Base-by-base conservation (phyloP, 495 filamentous ascomycete species). In the Trichoderma erinaceum region DNA sequence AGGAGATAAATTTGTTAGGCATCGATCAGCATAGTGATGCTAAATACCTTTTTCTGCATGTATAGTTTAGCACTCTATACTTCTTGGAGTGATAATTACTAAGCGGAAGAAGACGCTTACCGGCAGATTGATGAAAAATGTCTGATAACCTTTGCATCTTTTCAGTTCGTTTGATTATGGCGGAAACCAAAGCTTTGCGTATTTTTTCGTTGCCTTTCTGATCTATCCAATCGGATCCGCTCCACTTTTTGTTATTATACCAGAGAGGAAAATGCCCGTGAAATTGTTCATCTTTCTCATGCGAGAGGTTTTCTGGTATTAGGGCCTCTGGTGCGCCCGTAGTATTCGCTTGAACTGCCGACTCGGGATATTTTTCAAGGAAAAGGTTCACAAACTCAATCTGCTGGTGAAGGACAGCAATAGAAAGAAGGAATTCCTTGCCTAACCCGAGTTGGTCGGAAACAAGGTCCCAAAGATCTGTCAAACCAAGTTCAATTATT, bases 91-190 rank as follows among this genome's bases (percentile, higher is more conserved):
- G n/a, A n/a, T n/a, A n/a, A n/a, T n/a, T n/a, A n/a, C n/a, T n/a
- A n/a, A n/a, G n/a, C n/a, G n/a, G n/a, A n/a, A n/a, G n/a, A n/a
- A n/a, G n/a, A n/a, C n/a, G n/a, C n/a, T n/a, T 58, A 58, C 52
- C 52, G 6, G n/a, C 52, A 8, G 52, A 58, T 27, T 58, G 6
- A 5, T 58, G 52, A 58, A 58, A 58, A 58, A 58, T 58, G n/a
- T 58, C 25, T 8, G 52, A n/a, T 5, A 58, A 18, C 4, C 4
- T 18, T 58, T 18, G 5, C 52, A 58, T 58, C 52, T 58, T 58
- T 4, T 27, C 52, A 8, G n/a, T 18, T 27, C 16, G 52, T 18
- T 27, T 58, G 16, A 58, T 58, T 27, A 18, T 58, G 18, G 18
- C n/a, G 5, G 18, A 5, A 5, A 58, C 25, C 4, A 58, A 8